Evolutionary conservation across 257 asterid species (phyloP).

Genomic region (Solanum dulcamara): DNA sequence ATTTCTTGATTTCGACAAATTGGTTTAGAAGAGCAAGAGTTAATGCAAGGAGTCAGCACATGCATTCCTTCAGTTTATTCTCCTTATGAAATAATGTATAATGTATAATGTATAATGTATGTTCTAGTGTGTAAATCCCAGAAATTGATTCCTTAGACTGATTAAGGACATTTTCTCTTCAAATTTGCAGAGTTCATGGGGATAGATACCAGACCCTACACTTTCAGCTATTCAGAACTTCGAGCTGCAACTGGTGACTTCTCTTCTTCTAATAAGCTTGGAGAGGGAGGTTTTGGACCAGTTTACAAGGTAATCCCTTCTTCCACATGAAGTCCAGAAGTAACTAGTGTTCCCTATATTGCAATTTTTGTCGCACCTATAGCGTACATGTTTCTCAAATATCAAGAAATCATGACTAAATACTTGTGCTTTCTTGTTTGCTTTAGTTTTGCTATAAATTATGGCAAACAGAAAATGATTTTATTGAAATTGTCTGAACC

Average conservation of each 20-base stretch:
- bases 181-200: constrained; percentile 52
- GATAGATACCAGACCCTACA: constrained; percentile 66
- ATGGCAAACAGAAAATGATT: background rate
- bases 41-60: background rate
- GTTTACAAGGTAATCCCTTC: constrained; percentile 54
- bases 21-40: background rate
- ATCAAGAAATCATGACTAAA: background rate
- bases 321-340: background rate
- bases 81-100: background rate
- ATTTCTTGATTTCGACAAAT: background rate
- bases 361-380: background rate
- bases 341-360: background rate
- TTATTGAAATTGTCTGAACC: background rate
- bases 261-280: constrained; percentile 55
- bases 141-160: background rate
- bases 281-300: constrained; percentile 96
- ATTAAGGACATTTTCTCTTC: background rate
- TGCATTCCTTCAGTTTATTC: background rate
- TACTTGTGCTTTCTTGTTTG: background rate
- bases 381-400: background rate
- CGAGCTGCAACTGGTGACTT: constrained; percentile 63
- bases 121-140: background rate
- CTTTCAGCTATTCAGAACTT: constrained; percentile 61
- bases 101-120: background rate
- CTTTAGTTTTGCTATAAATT: background rate